phyloP scores from a whole-genome alignment of 2,329 filamentous ascomycete genomes.

The Monilinia aucupariae region DNA sequence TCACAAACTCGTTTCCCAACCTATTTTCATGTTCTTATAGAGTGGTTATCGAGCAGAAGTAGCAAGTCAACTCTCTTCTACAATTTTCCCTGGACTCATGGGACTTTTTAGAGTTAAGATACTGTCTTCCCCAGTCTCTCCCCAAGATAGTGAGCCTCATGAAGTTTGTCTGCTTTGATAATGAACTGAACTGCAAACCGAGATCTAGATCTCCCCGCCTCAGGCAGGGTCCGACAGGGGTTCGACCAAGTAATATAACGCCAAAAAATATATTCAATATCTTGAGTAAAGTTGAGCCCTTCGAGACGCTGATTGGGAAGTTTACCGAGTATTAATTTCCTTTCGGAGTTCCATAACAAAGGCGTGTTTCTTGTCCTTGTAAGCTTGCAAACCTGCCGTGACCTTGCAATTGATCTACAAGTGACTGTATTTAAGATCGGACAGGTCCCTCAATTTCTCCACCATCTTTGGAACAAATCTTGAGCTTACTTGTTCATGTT shows the following conservation, averaged over 20 bases:
- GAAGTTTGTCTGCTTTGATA: not conserved
- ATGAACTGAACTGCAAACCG: not conserved
- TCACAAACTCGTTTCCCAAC: not conserved
- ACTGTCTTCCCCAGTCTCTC: not conserved
- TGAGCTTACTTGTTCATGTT: not conserved
- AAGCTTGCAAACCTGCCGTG: not conserved
- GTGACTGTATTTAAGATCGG: not conserved
- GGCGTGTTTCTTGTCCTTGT: not conserved
- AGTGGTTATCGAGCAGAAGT: not conserved
- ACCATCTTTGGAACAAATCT: not conserved
- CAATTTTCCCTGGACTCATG: not conserved
- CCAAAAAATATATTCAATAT: not conserved
- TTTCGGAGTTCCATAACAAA: not conserved
- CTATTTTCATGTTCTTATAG: not conserved
- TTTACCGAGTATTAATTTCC: not conserved
- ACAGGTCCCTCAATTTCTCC: not conserved
- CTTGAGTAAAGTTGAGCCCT: not conserved
- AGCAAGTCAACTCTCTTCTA: not conserved
- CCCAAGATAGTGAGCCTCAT: not conserved
- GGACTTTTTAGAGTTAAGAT: not conserved
- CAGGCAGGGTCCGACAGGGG: not conserved
- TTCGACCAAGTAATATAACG: not conserved
- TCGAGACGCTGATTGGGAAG: not conserved
- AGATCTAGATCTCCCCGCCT: conserved; percentile 1
- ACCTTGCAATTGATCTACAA: not conserved